Evolutionary conservation across 257 asterid genomes (phyloP), one percentile per base, ranked within the genome.

Genomic region (Solanum arcanum): DNA sequence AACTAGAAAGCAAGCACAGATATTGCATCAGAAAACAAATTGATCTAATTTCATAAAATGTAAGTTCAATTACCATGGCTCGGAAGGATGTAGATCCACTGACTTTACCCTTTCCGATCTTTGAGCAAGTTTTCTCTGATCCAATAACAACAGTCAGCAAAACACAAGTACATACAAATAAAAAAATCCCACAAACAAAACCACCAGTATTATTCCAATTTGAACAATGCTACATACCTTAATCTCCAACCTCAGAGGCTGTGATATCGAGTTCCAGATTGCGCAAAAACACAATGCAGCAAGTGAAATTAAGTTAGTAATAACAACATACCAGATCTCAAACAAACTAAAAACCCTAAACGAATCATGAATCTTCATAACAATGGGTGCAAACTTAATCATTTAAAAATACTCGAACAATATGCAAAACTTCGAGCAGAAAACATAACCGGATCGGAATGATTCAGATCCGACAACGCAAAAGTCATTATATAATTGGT

Each of bases 191-290:
- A 46, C 68, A 89, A 15, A 42, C 72, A 39, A 25, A 31, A 68
- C 16, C 23, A 42, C 8, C 83, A 44, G 62, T 15, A 46, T 47
- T 29, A 25, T 49, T 42, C 4, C 5, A 77, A 59, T 70, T 39
- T 27, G 47, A 86, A 76, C 20, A 37, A 56, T 3, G 56, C 41
- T 41, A 41, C 29, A 27, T 89, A 91, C 94, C 94, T 91, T 91
- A 89, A 91, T 91, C 86, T 91, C 92, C 86, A 91, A 89, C 87
- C 92, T 87, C 74, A 91, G 92, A 83, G 94, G 94, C 94, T 91
- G 91, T 10, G 25, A 78, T 78, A 15, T 46, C 41, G 41, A 78
- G 62, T 78, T 78, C 64, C 84, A 78, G 41, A 78, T 78, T 78
- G 23, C 41, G 49, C 46, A 74, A 46, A 86, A 83, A 33, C 88